Base-by-base conservation (phyloP, 148 eudicot species). In the Arbutus unedo region DNA sequence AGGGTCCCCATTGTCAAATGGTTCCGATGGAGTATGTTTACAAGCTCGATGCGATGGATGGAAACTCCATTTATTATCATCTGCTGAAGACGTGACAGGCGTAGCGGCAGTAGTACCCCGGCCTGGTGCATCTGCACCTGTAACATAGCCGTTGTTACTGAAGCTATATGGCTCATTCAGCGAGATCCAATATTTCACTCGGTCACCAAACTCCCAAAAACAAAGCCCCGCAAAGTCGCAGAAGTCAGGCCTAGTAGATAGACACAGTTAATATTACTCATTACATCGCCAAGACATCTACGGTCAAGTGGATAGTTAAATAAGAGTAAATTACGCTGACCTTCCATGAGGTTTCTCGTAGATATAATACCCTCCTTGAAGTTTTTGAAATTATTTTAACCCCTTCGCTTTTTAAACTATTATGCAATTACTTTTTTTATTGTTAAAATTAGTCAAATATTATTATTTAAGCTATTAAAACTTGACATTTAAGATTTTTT, bases 101-200 rank as follows among this genome's bases (percentile, higher is more conserved):
- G 1, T 15, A 4, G 18, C 4, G 6, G n/a, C 1, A 14, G 4
- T 15, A 44, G 83, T 79, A 57, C 92, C 89, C 38, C 88, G 84
- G 9, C 87, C 85, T 9, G 92, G 87, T 62, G 94, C 86, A 45
- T 14, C 41, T n/a, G 6, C 9, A 55, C 89, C 92, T 6, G 31
- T 23, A 1, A 50, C 59, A 66, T 87, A 85, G 8, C 86, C 80
- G 5, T 16, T 21, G 6, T 9, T 4, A 74, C 76, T 71, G 44
- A 62, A 87, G 64, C 25, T 73, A 38, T 77, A 83, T 5, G 94
- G 94, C 79, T 91, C 94, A 50, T 91, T 91, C 5, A 91, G 47
- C 10, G 92, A 90, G 4, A 84, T 84, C 94, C 94, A 92, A 76
- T 86, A 64, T 86, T 92, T 90, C 70, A 90, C 93, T 19, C 83